phyloP scores from a whole-genome alignment of 2,329 filamentous ascomycete genomes.

The Penicillium sp. region DNA sequence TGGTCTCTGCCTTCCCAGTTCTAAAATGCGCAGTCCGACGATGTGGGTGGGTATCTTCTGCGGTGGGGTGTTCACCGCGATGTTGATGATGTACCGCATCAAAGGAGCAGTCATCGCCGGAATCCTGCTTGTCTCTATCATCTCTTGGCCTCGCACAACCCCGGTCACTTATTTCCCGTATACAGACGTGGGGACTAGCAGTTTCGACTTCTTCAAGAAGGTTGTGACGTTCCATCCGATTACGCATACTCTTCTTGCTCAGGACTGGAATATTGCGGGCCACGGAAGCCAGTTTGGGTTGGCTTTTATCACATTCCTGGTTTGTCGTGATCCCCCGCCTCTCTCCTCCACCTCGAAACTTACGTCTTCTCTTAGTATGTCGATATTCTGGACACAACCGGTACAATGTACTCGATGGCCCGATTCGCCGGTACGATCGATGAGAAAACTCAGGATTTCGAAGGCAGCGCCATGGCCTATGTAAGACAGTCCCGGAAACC shows the following conservation, averaged over 20 bases:
- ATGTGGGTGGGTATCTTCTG: slow-evolving; percentile 87
- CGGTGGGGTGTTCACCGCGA: slow-evolving; percentile 74
- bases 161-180: slow-evolving; percentile 81
- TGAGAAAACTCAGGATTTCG: slow-evolving; percentile 82
- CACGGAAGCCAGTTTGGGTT: slow-evolving; percentile 78
- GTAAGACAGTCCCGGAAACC: slow-evolving; percentile 37
- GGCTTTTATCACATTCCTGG: slow-evolving; percentile 81
- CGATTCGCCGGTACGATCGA: slow-evolving; percentile 81
- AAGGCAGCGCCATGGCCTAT: slow-evolving; percentile 82
- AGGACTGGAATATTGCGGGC: slow-evolving; percentile 71
- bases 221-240: slow-evolving; percentile 86
- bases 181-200: slow-evolving; percentile 67
- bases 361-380: slow-evolving; percentile 61
- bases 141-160: slow-evolving; percentile 82
- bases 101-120: slow-evolving; percentile 86
- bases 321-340: slow-evolving; percentile 3
- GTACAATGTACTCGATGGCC: slow-evolving; percentile 88
- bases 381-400: slow-evolving; percentile 85
- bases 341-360: not conserved
- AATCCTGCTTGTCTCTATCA: slow-evolving; percentile 81
- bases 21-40: slow-evolving; percentile 80
- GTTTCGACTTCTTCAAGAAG: slow-evolving; percentile 85
- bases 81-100: slow-evolving; percentile 83
- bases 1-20: slow-evolving; percentile 64
- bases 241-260: slow-evolving; percentile 67